phyloP scores from a whole-genome alignment of 1,284 basidiomycete species.

The Ustilago shanxiensis region DNA sequence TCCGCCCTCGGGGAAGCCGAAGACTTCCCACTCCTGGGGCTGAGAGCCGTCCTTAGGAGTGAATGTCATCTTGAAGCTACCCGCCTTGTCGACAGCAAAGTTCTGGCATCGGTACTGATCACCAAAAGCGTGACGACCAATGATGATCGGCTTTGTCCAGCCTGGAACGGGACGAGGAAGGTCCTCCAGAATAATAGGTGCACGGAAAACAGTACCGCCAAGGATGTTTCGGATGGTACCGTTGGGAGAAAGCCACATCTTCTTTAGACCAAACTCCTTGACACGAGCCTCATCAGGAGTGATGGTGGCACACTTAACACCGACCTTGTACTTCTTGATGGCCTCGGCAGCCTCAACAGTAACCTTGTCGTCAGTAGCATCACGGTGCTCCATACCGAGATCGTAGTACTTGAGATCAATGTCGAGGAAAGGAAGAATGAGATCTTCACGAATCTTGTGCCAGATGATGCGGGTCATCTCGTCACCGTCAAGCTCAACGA shows the following conservation, averaged over 20 bases:
- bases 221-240: constrained; percentile 86
- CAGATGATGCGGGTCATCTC: constrained; percentile 76
- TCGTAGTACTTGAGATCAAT: constrained; percentile 99
- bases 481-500: constrained; percentile 82
- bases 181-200: constrained; percentile 91
- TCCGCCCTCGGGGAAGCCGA: constrained; percentile 64
- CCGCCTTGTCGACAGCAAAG: constrained; percentile 64
- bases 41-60: constrained; percentile 58
- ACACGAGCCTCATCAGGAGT: constrained; percentile 97
- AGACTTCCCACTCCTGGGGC: constrained; percentile 60
- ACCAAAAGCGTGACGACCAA: constrained; percentile 96
- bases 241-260: constrained; percentile 77
- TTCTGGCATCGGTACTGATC: constrained; percentile 77
- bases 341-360: constrained; percentile 94
- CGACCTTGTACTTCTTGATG: constrained; percentile 70
- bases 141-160: constrained; percentile 96
- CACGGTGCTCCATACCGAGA: constrained; percentile 90
- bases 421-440: constrained; percentile 93
- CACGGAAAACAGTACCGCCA: constrained; percentile 97
- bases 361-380: constrained; percentile 91
- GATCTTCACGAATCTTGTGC: constrained; percentile 98
- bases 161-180: constrained; percentile 90
- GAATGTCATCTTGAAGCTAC: constrained; percentile 67
- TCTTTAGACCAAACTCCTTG: constrained; percentile 85
- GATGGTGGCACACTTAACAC: constrained; percentile 87